Percentiles rank a stretch among this genome's conserved stretches.
phyloP scores from a whole-genome alignment of 2,329 filamentous ascomycete genomes.

The Cercospora berteroae region DNA sequence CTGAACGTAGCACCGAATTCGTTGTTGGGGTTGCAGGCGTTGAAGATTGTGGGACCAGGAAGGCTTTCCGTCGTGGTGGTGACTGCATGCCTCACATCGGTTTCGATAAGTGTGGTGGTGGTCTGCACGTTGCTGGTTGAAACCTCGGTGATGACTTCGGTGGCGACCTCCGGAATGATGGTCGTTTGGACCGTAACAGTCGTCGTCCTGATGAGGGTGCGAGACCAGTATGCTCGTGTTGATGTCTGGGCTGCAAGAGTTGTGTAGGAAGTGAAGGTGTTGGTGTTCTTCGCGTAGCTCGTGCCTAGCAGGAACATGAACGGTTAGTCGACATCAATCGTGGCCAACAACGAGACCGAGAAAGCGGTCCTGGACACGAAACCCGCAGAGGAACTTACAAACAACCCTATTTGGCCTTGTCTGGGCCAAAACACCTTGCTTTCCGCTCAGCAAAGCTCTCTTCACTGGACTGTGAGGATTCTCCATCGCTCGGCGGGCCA shows the following conservation, averaged over 20 bases:
- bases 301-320: not conserved
- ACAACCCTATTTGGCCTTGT: constrained; percentile 8
- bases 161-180: not conserved
- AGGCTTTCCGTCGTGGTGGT: not conserved
- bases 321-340: not conserved
- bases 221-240: constrained; percentile 4
- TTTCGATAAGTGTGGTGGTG: not conserved
- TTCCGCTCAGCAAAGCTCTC: constrained; percentile 2
- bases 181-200: not conserved
- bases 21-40: not conserved
- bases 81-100: not conserved
- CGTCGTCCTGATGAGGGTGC: not conserved
- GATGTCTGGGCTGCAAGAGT: not conserved
- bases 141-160: not conserved
- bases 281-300: not conserved
- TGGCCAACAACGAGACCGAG: not conserved
- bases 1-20: not conserved
- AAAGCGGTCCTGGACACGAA: not conserved
- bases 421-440: constrained; percentile 8
- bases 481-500: not conserved
- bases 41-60: not conserved
- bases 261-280: constrained; percentile 1
- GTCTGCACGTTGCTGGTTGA: not conserved
- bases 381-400: not conserved
- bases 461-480: not conserved